phyloP scores from a whole-genome alignment of 495 filamentous ascomycete genomes.

The Penicillium daleae region DNA sequence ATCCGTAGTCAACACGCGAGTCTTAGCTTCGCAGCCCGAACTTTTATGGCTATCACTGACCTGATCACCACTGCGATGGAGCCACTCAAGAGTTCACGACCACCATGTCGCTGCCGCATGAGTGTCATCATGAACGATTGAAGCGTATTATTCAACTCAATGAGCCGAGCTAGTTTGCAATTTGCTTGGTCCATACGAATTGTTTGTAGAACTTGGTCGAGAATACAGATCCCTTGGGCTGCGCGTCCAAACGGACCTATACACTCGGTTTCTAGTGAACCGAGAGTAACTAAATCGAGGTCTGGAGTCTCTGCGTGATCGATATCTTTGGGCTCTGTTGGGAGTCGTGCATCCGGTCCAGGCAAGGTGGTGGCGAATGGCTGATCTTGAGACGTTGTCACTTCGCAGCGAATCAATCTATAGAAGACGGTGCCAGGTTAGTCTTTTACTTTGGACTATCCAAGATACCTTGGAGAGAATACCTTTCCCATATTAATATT shows the following conservation, averaged over 20 bases:
- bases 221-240: conserved; percentile 11
- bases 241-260: conserved; percentile 2
- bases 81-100: conserved; percentile 9
- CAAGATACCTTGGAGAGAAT: background rate
- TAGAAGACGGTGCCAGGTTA: background rate
- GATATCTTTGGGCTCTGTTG: background rate
- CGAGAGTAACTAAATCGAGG: background rate
- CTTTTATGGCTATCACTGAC: background rate
- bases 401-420: conserved; percentile 10
- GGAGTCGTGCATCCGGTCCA: background rate
- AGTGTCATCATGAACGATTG: conserved; percentile 2
- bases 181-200: conserved; percentile 1
- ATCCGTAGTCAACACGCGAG: background rate
- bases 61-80: conserved; percentile 11
- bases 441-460: background rate
- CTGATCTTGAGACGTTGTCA: background rate
- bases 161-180: background rate
- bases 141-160: conserved; percentile 4
- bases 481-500: conserved; percentile 10
- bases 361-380: conserved; percentile 12
- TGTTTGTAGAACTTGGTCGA: conserved; percentile 9
- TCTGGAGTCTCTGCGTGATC: background rate
- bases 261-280: background rate
- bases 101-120: conserved; percentile 5
- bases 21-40: background rate